phyloP scores from a whole-genome alignment of 805 yeast species.

The Monosporozyma aerobia region DNA sequence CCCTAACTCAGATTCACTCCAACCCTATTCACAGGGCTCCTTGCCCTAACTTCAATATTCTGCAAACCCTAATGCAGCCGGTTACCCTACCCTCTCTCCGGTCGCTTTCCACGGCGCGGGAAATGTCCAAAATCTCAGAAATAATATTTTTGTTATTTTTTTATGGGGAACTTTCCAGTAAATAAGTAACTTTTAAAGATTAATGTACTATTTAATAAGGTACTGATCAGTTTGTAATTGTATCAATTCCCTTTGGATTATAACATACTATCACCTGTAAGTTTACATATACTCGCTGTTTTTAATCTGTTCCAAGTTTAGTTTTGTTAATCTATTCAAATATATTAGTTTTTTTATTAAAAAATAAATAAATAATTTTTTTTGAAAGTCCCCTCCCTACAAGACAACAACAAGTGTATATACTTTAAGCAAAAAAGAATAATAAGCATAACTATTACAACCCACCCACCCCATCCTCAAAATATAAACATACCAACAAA shows the following conservation, averaged over 20 bases:
- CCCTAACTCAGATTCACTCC: not conserved
- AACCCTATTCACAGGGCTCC: not conserved
- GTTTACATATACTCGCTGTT: not conserved
- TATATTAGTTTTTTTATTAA: no score
- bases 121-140: not conserved
- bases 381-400: not conserved
- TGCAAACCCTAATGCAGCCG: not conserved
- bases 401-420: not conserved
- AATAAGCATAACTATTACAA: not conserved
- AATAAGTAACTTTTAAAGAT: not conserved
- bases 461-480: not conserved
- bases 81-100: not conserved
- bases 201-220: not conserved
- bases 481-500: constrained; percentile 10
- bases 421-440: not conserved
- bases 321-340: not conserved
- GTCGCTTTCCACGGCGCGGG: not conserved
- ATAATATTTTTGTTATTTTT: not conserved
- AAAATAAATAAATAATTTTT: no score
- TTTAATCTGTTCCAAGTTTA: not conserved
- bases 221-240: not conserved
- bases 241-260: not conserved
- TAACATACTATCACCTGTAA: not conserved
- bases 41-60: no score
- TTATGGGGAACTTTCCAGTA: not conserved